A percentile compares a stretch with the other conserved stretches of the same genome.
These are phyloP conservation scores for Nitzschia sp. DNA, from an alignment of 108 stramenopile genomes.

Conservation along the genomic window DNA sequence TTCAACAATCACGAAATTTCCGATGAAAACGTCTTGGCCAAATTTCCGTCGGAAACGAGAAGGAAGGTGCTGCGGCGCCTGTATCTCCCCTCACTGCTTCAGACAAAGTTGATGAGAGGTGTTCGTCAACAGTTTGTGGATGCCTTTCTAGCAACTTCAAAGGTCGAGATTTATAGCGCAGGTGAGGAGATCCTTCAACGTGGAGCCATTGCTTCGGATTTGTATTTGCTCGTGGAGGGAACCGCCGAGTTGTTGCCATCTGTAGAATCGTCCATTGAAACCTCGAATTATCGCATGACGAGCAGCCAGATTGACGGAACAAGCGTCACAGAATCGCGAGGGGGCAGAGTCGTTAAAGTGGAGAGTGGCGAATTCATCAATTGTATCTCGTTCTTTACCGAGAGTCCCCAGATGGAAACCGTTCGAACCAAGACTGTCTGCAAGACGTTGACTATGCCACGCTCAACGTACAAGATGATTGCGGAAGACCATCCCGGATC, in stretches of 20 bases:
- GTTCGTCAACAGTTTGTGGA: conserved; percentile 60
- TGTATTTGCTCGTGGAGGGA: conserved; percentile 59
- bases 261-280: neutral
- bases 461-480: conserved; percentile 41
- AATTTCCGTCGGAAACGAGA: conserved; percentile 46
- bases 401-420: conserved; percentile 45
- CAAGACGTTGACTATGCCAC: conserved; percentile 51
- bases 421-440: conserved; percentile 40
- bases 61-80: conserved; percentile 49
- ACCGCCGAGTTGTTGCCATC: conserved; percentile 18
- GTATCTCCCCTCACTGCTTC: conserved; percentile 38
- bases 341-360: neutral
- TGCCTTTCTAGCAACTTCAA: conserved; percentile 48
- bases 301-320: conserved; percentile 1
- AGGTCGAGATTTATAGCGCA: conserved; percentile 57
- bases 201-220: conserved; percentile 39
- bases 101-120: conserved; percentile 42
- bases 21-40: conserved; percentile 54
- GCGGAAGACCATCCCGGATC: conserved; percentile 53
- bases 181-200: conserved; percentile 52
- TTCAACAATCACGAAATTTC: conserved; percentile 50
- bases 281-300: neutral
- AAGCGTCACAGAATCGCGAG: neutral
- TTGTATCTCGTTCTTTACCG: conserved; percentile 61
- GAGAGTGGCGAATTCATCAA: conserved; percentile 33